Evolutionary conservation across 169 alveolate genomes (phyloP), one percentile per base, ranked within the genome.

Genomic region (Cryptosporidium sp.): DNA sequence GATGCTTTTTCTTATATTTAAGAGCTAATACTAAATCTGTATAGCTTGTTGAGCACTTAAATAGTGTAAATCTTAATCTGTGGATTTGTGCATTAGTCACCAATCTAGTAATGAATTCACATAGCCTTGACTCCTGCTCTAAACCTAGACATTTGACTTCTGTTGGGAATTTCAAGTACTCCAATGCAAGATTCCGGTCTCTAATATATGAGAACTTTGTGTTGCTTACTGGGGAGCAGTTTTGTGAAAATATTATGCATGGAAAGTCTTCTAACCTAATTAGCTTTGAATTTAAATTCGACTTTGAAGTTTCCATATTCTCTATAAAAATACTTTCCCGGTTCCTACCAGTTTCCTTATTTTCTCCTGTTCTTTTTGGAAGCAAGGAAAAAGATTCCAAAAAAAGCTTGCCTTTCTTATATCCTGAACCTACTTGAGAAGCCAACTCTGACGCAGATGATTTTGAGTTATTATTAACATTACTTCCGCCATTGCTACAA

Each of bases 201-300:
- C 21, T 62, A 5, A 65, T 41, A 16, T 16, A 37, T 18, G 80
- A 59, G 70, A 80, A 80, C 26, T 45, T 41, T 8, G 12, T 62
- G 43, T 67, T 80, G 33, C 21, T 59, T 37, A 65, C 51, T 21
- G 89, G 75, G 12, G 26, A 48, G 33, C 89, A 80, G 29, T 80
- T 80, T 33, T 80, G 52, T 18, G 89, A 80, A 65, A 80, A 80
- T 37, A 80, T 80, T n/a, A 80, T 80, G 31, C 89, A 80, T 8
- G 89, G 89, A 21, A 80, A 80, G 21, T 80, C 89, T 2, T 80
- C 89, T 65, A 80, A 45, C 16, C 41, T 35, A 43, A 62, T 23
- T 16, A 80, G 26, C 65, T 65, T 80, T 10, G 89, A 29, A 41
- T 31, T 41, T 12, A 23, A 3, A 14, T 18, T 45, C 14, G 70